Conservation (phyloP, 129 eudicot genomes). For the Heracleum sosnowskyi region DNA sequence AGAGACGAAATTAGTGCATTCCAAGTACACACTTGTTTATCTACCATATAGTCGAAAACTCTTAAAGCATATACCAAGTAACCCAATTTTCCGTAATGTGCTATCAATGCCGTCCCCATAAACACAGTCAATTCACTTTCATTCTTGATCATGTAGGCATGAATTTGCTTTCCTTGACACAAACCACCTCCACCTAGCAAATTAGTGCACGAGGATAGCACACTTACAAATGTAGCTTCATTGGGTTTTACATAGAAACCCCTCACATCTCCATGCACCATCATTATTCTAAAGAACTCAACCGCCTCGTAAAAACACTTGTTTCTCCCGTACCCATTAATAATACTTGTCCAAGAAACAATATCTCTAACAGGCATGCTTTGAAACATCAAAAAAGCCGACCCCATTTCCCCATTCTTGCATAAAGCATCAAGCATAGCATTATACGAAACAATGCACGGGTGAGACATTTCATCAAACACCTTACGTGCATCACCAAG, state of each 20-base stretch:
- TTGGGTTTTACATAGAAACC: constrained; percentile 31
- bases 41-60: constrained; percentile 33
- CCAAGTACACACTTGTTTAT: constrained; percentile 57
- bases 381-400: constrained; percentile 39
- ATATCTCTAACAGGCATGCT: constrained; percentile 43
- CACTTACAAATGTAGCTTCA: constrained; percentile 71
- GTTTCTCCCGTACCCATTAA: constrained; percentile 40
- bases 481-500: constrained; percentile 36
- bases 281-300: constrained; percentile 34
- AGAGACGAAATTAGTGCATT: constrained; percentile 59
- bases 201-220: constrained; percentile 53
- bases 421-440: constrained; percentile 76
- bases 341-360: constrained; percentile 64
- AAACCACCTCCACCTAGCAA: constrained; percentile 27
- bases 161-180: constrained; percentile 53
- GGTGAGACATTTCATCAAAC: constrained; percentile 62
- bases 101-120: constrained; percentile 47
- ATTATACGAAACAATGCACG: constrained; percentile 55
- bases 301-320: constrained; percentile 31
- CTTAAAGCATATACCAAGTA: constrained; percentile 33
- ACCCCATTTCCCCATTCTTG: constrained; percentile 49
- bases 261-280: constrained; percentile 26
- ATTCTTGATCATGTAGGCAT: constrained; percentile 50
- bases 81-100: constrained; percentile 62
- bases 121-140: constrained; percentile 39